phyloP scores from a whole-genome alignment of 148 eudicot species.

The Pouteria glomerata region DNA sequence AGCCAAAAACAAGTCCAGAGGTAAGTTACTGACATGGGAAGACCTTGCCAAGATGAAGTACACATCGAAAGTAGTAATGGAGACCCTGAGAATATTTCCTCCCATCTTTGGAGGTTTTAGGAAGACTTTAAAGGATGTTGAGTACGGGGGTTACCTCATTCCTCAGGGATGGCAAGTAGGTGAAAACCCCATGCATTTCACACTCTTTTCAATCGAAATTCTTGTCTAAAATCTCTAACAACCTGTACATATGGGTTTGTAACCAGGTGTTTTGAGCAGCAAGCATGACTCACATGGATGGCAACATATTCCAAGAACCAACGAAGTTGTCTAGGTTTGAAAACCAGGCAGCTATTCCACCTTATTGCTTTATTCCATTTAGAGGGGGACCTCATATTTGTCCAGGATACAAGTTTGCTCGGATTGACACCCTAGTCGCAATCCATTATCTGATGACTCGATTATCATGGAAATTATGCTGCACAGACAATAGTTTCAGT shows the following conservation, averaged over 20 bases:
- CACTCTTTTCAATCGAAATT: background rate
- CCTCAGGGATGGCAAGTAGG: conserved; percentile 56
- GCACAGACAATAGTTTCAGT: conserved; percentile 24
- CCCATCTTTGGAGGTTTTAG: conserved; percentile 39
- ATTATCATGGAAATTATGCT: conserved; percentile 39
- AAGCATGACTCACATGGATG: conserved; percentile 39
- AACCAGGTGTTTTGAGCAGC: conserved; percentile 30
- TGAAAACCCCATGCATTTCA: background rate
- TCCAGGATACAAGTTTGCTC: conserved; percentile 48
- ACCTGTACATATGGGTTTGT: no score
- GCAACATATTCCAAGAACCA: conserved; percentile 34
- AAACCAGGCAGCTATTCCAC: conserved; percentile 33
- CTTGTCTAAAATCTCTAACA: no score
- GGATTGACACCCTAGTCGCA: conserved; percentile 35
- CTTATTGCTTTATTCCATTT: conserved; percentile 36
- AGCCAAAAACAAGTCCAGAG: conserved; percentile 19
- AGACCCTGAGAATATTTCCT: conserved; percentile 32
- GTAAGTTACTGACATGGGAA: conserved; percentile 40
- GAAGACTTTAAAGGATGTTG: conserved; percentile 29
- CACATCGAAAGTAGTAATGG: conserved; percentile 46
- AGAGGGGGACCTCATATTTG: conserved; percentile 47
- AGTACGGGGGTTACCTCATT: conserved; percentile 35
- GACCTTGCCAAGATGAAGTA: conserved; percentile 46
- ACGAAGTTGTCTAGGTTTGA: conserved; percentile 34
- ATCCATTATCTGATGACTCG: conserved; percentile 36